Evolutionary conservation across 305 asterid genomes (phyloP).

Genomic region (Caryopteris hybrid): DNA sequence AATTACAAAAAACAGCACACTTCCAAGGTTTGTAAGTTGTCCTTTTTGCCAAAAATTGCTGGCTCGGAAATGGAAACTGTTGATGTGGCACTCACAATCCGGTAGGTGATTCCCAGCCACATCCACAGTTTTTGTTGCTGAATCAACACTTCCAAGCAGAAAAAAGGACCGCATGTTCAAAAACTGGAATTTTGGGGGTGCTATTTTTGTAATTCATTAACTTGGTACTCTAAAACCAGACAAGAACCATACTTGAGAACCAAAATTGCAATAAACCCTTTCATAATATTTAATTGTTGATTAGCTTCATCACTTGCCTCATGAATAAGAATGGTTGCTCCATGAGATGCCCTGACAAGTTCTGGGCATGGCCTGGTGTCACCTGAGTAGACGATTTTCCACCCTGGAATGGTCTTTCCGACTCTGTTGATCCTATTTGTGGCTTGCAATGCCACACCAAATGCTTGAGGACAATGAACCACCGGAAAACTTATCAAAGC

Average conservation of each 20-base stretch:
- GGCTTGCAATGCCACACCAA: conserved; percentile 62
- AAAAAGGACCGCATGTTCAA: no score
- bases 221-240: background rate
- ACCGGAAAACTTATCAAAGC: conserved; percentile 72
- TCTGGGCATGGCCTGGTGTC: conserved; percentile 95
- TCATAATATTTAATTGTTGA: background rate
- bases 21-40: no score
- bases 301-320: conserved; percentile 44
- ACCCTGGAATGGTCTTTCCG: conserved; percentile 74
- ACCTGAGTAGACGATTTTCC: conserved; percentile 94
- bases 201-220: no score
- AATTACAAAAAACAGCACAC: no score
- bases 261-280: background rate
- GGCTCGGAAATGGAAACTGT: no score
- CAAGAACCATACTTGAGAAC: background rate
- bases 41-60: no score
- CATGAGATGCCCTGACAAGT: conserved; percentile 57
- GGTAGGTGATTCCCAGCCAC: no score
- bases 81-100: no score
- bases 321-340: conserved; percentile 84
- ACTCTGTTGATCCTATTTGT: conserved; percentile 40
- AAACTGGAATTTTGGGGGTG: no score
- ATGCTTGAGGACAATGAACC: conserved; percentile 83
- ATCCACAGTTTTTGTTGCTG: no score
- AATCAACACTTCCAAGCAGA: no score